Evolutionary conservation across 129 eudicot genomes (phyloP).

Genomic region (Smallanthus sonchifolius): DNA sequence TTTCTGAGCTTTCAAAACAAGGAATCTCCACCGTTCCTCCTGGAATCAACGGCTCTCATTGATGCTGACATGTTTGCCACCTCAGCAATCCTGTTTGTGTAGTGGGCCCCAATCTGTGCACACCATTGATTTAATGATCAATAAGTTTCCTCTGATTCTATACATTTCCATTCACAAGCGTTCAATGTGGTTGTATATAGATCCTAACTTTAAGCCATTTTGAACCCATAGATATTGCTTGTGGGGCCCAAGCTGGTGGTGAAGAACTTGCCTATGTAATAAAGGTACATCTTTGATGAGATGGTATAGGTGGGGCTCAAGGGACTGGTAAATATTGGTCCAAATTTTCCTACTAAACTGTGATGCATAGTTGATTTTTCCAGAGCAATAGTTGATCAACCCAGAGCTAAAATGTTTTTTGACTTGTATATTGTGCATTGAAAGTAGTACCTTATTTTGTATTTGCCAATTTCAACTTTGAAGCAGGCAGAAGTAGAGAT

Average conservation of each 20-base stretch:
- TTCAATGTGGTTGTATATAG: no score
- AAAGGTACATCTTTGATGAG: slow-evolving; percentile 30
- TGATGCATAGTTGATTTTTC: slow-evolving; percentile 16
- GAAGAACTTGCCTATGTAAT: slow-evolving; percentile 29
- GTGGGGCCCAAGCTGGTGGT: slow-evolving; percentile 31
- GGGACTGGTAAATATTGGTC: slow-evolving; percentile 19
- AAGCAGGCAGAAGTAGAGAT: neutral
- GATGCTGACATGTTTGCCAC: slow-evolving; percentile 30
- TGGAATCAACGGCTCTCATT: slow-evolving; percentile 31
- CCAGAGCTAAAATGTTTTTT: neutral
- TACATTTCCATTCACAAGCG: slow-evolving; percentile 22
- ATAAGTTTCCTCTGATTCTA: slow-evolving; percentile 27
- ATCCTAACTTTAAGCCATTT: slow-evolving; percentile 16
- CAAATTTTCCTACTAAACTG: slow-evolving; percentile 9
- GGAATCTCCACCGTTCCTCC: slow-evolving; percentile 69
- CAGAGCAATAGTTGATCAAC: slow-evolving; percentile 8
- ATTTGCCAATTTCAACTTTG: neutral
- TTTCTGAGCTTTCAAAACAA: slow-evolving; percentile 66
- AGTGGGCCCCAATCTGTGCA: neutral
- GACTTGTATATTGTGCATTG: neutral
- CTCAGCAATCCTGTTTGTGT: no score
- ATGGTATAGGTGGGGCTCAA: slow-evolving; percentile 8
- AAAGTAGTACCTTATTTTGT: slow-evolving; percentile 13
- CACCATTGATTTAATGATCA: slow-evolving; percentile 25
- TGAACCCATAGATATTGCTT: slow-evolving; percentile 11